Percentiles rank a stretch among this genome's conserved stretches.
Evolutionary conservation across 2,329 filamentous ascomycete genomes (phyloP).

Genomic region (Colletotrichum plurivorum): DNA sequence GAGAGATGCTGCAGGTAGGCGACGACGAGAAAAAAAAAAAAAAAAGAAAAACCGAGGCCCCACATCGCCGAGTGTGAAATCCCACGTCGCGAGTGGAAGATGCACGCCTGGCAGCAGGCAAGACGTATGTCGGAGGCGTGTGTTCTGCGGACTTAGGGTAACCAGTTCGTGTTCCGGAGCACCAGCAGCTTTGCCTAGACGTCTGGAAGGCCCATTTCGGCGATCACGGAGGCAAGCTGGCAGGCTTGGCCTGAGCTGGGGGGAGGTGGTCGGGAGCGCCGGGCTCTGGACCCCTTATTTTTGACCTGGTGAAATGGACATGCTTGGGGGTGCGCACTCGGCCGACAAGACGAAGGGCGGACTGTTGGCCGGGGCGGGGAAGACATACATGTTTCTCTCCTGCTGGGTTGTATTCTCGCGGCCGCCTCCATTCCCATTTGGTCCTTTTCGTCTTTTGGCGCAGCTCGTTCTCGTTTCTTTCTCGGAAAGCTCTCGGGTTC

Average conservation of each 20-base stretch:
- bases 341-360: too few species aligned
- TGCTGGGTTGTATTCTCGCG: too few species aligned
- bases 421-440: too few species aligned
- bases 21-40: not conserved
- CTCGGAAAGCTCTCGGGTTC: too few species aligned
- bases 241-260: not conserved
- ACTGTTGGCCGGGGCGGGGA: not conserved
- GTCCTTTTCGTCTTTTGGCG: too few species aligned
- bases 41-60: not conserved
- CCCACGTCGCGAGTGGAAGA: not conserved
- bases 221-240: constrained; percentile 7
- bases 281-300: constrained; percentile 8
- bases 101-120: not conserved
- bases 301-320: not conserved
- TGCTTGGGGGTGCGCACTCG: not conserved
- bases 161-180: not conserved
- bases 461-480: too few species aligned
- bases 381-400: too few species aligned
- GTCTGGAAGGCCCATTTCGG: not conserved
- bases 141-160: constrained; percentile 7
- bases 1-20: constrained; percentile 18
- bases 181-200: not conserved
- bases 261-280: not conserved
- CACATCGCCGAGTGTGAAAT: not conserved
- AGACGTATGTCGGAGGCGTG: not conserved